Evolutionary conservation across 352 stramenopile species (phyloP).

Genomic region (Globisporangium megalacanthum): DNA sequence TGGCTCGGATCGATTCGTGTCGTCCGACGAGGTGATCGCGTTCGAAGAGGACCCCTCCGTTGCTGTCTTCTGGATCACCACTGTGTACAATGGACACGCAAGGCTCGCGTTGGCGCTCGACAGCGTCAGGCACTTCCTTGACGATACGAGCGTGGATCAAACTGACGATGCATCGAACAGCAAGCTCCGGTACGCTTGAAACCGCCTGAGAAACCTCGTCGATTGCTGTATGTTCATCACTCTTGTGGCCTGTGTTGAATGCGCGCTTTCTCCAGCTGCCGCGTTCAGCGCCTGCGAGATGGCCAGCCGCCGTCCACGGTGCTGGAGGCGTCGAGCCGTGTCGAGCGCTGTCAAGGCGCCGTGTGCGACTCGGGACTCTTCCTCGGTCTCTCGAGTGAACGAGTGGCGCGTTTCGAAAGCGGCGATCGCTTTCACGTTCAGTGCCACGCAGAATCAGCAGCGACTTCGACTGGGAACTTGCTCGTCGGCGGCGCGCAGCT

Average conservation of each 20-base stretch:
- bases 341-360: slow-evolving; percentile 32
- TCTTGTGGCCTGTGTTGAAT: no score
- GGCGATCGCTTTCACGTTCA: slow-evolving; percentile 34
- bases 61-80: neutral
- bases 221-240: no score
- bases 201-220: no score
- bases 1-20: slow-evolving; percentile 21
- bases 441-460: slow-evolving; percentile 23
- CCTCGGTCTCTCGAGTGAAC: slow-evolving; percentile 31
- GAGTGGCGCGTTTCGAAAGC: slow-evolving; percentile 21
- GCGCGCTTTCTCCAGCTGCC: slow-evolving; percentile 22
- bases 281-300: slow-evolving; percentile 24
- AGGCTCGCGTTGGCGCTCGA: slow-evolving; percentile 27
- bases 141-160: neutral
- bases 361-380: slow-evolving; percentile 43
- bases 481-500: slow-evolving; percentile 42
- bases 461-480: slow-evolving; percentile 21
- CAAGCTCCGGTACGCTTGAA: slow-evolving; percentile 14
- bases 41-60: neutral
- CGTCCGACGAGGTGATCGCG: slow-evolving; percentile 17
- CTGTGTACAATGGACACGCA: slow-evolving; percentile 14
- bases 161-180: neutral
- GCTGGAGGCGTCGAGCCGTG: slow-evolving; percentile 26
- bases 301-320: slow-evolving; percentile 5
- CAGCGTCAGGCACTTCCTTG: slow-evolving; percentile 19